Conservation (phyloP, 2,329 filamentous ascomycete species). For the Botrytis fragariae region DNA sequence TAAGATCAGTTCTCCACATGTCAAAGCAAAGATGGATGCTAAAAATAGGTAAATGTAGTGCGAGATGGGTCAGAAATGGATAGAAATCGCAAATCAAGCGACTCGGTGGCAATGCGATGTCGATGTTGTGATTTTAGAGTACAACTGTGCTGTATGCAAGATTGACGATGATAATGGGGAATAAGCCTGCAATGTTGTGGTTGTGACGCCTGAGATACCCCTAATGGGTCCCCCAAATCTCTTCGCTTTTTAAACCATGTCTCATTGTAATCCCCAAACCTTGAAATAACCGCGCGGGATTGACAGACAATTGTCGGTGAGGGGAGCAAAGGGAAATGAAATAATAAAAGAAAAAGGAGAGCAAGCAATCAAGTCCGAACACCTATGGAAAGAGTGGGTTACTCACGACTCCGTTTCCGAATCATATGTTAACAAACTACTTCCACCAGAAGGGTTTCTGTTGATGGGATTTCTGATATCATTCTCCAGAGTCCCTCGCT, state of each 20-base stretch:
- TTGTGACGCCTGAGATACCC: slow-evolving; percentile 5
- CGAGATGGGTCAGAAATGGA: neutral
- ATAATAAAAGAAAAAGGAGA: slow-evolving; percentile 1
- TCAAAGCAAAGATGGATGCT: slow-evolving; percentile 7
- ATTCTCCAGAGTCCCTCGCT: slow-evolving; percentile 36
- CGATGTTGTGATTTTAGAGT: slow-evolving; percentile 5
- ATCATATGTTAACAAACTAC: slow-evolving; percentile 37
- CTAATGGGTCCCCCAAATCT: neutral
- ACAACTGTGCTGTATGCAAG: slow-evolving; percentile 17
- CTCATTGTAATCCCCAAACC: slow-evolving; percentile 15
- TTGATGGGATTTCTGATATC: slow-evolving; percentile 23
- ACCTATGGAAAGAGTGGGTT: slow-evolving; percentile 21
- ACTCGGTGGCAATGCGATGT: neutral
- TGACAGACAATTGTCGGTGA: slow-evolving; percentile 1
- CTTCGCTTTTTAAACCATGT: slow-evolving; percentile 12
- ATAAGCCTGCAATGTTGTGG: slow-evolving; percentile 6
- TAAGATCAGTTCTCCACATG: slow-evolving; percentile 16
- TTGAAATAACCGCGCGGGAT: slow-evolving; percentile 1
- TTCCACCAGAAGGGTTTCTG: slow-evolving; percentile 22
- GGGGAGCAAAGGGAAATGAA: neutral
- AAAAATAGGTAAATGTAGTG: neutral
- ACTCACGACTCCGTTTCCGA: slow-evolving; percentile 40
- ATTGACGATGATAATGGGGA: slow-evolving; percentile 13
- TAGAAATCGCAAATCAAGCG: neutral
- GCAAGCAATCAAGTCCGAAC: neutral